phyloP scores from a whole-genome alignment of 139 green algal species.

The Chlorella sp. region DNA sequence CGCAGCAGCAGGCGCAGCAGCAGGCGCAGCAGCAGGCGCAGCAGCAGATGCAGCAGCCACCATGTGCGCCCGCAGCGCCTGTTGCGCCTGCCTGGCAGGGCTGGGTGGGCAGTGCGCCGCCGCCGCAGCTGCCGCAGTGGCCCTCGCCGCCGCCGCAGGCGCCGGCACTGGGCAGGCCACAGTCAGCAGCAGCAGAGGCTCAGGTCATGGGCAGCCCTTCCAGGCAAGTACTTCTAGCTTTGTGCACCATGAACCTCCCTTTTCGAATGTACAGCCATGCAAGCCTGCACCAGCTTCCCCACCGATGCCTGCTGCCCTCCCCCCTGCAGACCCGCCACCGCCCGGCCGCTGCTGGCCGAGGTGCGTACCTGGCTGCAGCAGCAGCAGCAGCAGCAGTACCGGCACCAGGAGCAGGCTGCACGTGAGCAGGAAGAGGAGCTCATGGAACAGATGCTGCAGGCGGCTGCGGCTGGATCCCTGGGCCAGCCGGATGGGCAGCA shows the following conservation, averaged over 20 bases:
- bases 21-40: not conserved
- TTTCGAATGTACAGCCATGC: too few relatives aligned
- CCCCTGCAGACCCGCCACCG: not conserved
- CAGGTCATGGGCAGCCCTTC: too few relatives aligned
- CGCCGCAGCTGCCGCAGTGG: too few relatives aligned
- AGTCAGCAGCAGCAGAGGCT: too few relatives aligned
- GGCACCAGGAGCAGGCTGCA: not conserved
- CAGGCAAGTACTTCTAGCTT: too few relatives aligned
- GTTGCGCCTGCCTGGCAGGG: not conserved
- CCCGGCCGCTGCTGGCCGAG: slow-evolving; percentile 11
- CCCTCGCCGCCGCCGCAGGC: too few relatives aligned
- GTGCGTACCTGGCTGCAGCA: slow-evolving; percentile 1
- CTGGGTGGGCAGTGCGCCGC: too few relatives aligned
- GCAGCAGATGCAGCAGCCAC: not conserved
- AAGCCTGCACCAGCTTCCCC: too few relatives aligned
- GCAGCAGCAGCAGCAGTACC: not conserved
- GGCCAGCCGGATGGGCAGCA: not conserved
- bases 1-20: not conserved
- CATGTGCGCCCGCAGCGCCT: too few relatives aligned
- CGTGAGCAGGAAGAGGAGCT: not conserved
- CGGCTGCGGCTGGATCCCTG: not conserved
- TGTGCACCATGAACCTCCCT: too few relatives aligned
- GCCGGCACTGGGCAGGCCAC: too few relatives aligned
- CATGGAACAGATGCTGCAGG: not conserved
- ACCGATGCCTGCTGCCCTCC: not conserved